A percentile compares a stretch with the other conserved stretches of the same genome.
Conservation (phyloP, 495 filamentous ascomycete species). For the Lepidopterella palustris region DNA sequence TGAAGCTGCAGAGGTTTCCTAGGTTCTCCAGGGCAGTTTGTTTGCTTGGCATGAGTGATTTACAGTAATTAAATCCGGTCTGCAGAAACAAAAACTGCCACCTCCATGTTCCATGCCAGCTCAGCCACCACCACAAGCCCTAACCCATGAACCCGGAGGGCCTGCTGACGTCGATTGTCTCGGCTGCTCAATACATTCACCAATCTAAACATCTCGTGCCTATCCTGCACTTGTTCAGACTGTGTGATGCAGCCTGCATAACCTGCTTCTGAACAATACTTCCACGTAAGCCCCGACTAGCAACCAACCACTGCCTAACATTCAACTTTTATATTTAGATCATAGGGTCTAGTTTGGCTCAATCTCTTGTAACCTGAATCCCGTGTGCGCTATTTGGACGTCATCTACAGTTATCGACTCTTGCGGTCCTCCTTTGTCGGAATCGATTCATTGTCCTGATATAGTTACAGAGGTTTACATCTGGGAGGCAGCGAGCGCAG, state of each 20-base stretch:
- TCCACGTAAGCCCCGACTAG: not conserved
- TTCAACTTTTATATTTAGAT: not conserved
- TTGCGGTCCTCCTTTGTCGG: not conserved
- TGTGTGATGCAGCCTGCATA: not conserved
- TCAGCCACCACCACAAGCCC: not conserved
- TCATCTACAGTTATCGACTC: not conserved
- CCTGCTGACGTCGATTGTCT: slow-evolving; percentile 1
- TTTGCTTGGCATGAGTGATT: not conserved
- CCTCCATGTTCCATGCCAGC: not conserved
- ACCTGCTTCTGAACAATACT: not conserved
- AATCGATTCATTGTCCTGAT: not conserved
- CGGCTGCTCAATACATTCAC: not conserved
- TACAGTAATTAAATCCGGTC: not conserved
- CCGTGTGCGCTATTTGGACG: not conserved
- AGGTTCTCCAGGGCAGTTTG: not conserved
- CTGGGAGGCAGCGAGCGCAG: not conserved
- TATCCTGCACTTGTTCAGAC: not conserved
- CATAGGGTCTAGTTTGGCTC: not conserved
- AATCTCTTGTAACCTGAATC: not conserved
- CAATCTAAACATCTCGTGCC: not conserved
- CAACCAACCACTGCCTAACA: not conserved
- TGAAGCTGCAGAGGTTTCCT: no score
- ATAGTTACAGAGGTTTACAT: not conserved
- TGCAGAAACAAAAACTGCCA: no score
- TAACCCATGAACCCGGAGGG: not conserved